Conservation (phyloP, 495 filamentous ascomycete genomes). For the Wilcoxina mikolae region DNA sequence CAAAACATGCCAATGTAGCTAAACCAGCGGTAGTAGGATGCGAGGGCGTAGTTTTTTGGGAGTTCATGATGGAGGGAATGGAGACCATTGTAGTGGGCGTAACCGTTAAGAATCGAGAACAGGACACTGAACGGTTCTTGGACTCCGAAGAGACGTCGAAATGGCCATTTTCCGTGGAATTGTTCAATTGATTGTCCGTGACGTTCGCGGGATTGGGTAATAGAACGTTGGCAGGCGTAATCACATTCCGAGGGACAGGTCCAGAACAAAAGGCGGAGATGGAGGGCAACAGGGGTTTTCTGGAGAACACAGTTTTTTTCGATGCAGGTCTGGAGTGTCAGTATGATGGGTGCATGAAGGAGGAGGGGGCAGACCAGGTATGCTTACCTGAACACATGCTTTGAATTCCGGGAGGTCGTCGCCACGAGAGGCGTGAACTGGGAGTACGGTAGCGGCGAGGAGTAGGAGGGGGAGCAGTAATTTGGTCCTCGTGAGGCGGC, state of each 20-base stretch:
- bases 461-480: slow-evolving; percentile 18
- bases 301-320: slow-evolving; percentile 56
- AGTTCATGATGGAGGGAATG: slow-evolving; percentile 50
- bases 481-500: no score
- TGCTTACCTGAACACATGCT: slow-evolving; percentile 69
- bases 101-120: slow-evolving; percentile 80
- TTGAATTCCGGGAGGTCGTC: slow-evolving; percentile 81
- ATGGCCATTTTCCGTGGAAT: slow-evolving; percentile 99
- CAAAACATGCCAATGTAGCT: slow-evolving; percentile 66
- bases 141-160: slow-evolving; percentile 72
- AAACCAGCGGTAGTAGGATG: slow-evolving; percentile 65
- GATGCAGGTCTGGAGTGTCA: slow-evolving; percentile 66
- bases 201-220: slow-evolving; percentile 57
- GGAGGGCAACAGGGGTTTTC: slow-evolving; percentile 37
- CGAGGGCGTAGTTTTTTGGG: slow-evolving; percentile 56
- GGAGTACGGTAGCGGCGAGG: slow-evolving; percentile 36
- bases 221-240: slow-evolving; percentile 92
- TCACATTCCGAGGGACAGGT: slow-evolving; percentile 85
- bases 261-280: slow-evolving; percentile 60
- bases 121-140: slow-evolving; percentile 89
- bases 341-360: not conserved
- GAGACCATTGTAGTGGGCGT: slow-evolving; percentile 73
- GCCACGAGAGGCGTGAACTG: slow-evolving; percentile 69
- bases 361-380: slow-evolving; percentile 10
- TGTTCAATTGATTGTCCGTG: slow-evolving; percentile 58